Base-by-base conservation (phyloP, 148 eudicot genomes). In the Chenopodium formosanum region DNA sequence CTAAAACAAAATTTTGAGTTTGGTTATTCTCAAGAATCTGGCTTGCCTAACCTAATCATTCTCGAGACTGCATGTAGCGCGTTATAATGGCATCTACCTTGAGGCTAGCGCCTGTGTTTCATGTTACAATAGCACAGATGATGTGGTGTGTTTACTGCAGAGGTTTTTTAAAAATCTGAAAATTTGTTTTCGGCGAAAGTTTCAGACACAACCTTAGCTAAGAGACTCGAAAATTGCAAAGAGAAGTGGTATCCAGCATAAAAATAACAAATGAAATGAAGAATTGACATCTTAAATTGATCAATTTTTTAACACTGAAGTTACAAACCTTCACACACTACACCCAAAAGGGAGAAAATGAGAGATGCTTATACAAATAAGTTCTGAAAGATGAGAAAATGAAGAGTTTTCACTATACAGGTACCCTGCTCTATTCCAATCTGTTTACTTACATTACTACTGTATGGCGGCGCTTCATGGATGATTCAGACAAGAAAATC, bases 361-460 rank as follows among this genome's bases (percentile, higher is more conserved):
- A 46, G 25, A 66, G 23, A 27, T 34, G 34, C 32, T 58, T 3
- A 34, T 20, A 34, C 10, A 76, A 4, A 44, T 5, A 7, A 13
- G 31, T 20, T 4, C 0, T 1, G 20, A 56, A 56, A 56, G 13
- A 50, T 9, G 7, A 16, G 62, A 17, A 4, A 29, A 70, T 0
- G n/a, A 20, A 13, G 23, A 11, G 31, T 70, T n/a, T 11, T 25
- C 23, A 74, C 46, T 46, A 10, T 74, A 73, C 78, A 80, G 48
- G 64, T 80, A n/a, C 77, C 60, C 40, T 80, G 72, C 46, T 73
- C 25, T 50, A 81, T 31, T 46, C 72, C 32, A 64, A 48, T 44
- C 71, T 64, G 29, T 60, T 0, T 23, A 80, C 63, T 63, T 48
- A 64, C 34, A 31, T 65, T 47, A 62, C 66, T 62, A 25, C 7